Evolutionary conservation across 208 protist genomes (phyloP), one percentile per base, ranked within the genome.

Genomic region (Trypanosomatidae sp.): DNA sequence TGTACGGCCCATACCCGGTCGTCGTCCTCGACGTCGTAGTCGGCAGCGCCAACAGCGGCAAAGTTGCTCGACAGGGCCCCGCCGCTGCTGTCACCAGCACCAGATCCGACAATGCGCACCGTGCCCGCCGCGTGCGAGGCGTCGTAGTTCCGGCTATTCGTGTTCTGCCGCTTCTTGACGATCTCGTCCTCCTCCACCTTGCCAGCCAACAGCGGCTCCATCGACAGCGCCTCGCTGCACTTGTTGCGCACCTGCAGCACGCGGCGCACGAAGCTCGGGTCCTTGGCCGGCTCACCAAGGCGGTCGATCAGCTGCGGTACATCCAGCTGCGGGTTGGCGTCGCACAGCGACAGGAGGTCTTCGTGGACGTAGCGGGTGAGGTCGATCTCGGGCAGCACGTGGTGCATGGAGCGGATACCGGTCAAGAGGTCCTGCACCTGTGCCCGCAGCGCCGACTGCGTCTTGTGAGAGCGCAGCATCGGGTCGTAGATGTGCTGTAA

Each of bases 401-500:
- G 75, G 65, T 81, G 79, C 59, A 83, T 74, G 1, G 81, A 84
- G n/a, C 83, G 83, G 43, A 97, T 89, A 25, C 84, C 83, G 43
- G 81, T 87, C 28, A 92, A 69, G 7, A 97, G 66, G 43, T 97
- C 93, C 62, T 93, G 91, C 66, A 95, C 80, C 60, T 88, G 81
- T 8, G 79, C 75, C 13, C 85, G 82, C 56, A 95, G 80, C 62
- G 67, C 55, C 7, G 79, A 73, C 52, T 89, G 82, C 22, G 77
- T 81, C 68, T 88, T 78, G 62, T 74, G 77, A 10, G 66, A 59
- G 28, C 71, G 77, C 25, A 92, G 71, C 59, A 95, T 75, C 7
- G 90, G 91, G 53, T 94, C 93, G 73, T 92, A 97, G 41, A 97
- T 79, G 62, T 76, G 53, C 62, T 85, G 80, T 47, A 97, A 74